A percentile compares a stretch with the other conserved stretches of the same genome.
These are phyloP conservation scores for Colletotrichum sp. DNA, from an alignment of 2,329 filamentous ascomycete genomes.

Conservation along the genomic window DNA sequence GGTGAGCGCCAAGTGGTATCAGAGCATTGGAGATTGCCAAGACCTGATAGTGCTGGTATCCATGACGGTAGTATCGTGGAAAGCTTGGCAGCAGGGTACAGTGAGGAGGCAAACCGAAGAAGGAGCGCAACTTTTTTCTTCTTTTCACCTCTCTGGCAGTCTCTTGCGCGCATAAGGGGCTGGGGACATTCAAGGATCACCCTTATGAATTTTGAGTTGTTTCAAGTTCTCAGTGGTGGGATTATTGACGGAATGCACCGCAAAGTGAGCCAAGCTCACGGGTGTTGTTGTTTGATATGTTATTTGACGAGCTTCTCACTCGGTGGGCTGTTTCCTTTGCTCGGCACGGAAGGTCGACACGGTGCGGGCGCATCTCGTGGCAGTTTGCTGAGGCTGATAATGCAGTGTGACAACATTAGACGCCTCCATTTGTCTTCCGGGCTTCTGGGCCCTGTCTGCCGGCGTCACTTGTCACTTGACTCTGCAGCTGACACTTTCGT, in stretches of 20 bases:
- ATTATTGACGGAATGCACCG: not conserved
- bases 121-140: not conserved
- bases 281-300: not conserved
- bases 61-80: not conserved
- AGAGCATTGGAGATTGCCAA: not conserved
- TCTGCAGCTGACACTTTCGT: not conserved
- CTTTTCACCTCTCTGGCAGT: not conserved
- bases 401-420: not conserved
- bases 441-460: not conserved
- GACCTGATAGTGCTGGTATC: not conserved
- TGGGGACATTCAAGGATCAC: not conserved
- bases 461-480: not conserved
- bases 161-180: not conserved
- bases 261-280: not conserved
- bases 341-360: not conserved
- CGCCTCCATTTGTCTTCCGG: not conserved
- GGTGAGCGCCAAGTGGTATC: not conserved
- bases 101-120: not conserved
- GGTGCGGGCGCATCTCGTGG: not conserved
- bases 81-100: constrained; percentile 8
- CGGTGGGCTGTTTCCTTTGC: not conserved
- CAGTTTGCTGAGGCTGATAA: not conserved
- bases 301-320: not conserved
- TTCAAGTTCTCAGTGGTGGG: not conserved
- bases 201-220: not conserved